phyloP scores from a whole-genome alignment of 2,329 filamentous ascomycete species.

The Trichophyton equinum region DNA sequence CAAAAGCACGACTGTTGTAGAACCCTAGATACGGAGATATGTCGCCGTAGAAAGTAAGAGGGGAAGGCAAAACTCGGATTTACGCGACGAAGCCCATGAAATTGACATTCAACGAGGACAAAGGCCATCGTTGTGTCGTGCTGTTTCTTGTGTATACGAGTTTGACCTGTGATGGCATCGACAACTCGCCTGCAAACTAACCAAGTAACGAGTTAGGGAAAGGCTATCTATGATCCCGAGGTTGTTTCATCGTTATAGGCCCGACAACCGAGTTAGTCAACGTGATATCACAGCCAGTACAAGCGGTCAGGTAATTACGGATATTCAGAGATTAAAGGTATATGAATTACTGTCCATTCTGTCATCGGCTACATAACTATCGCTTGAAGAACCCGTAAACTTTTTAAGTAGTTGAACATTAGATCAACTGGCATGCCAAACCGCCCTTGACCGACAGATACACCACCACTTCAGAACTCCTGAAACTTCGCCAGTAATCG shows the following conservation, averaged over 20 bases:
- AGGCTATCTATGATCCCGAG: not conserved
- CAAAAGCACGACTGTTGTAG: not conserved
- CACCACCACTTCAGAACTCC: not conserved
- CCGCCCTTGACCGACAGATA: not conserved
- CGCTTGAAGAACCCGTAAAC: not conserved
- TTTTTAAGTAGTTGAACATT: not conserved
- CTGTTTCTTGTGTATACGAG: too few relatives aligned
- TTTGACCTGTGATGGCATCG: not conserved
- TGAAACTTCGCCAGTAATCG: not conserved
- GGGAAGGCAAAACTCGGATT: too few relatives aligned
- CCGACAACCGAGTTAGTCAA: not conserved
- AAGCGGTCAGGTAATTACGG: not conserved
- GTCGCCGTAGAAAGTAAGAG: not conserved
- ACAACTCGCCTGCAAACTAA: too few relatives aligned
- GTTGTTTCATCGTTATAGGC: not conserved
- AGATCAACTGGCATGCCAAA: not conserved
- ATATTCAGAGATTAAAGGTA: not conserved
- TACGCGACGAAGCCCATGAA: too few relatives aligned
- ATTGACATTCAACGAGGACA: not conserved
- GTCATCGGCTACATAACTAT: not conserved
- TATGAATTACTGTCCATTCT: not conserved
- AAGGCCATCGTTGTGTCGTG: not conserved
- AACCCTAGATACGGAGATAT: not conserved
- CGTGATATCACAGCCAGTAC: not conserved
- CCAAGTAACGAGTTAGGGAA: too few relatives aligned